Conservation (phyloP, 208 protist species). For the Leishmania amazonensis region DNA sequence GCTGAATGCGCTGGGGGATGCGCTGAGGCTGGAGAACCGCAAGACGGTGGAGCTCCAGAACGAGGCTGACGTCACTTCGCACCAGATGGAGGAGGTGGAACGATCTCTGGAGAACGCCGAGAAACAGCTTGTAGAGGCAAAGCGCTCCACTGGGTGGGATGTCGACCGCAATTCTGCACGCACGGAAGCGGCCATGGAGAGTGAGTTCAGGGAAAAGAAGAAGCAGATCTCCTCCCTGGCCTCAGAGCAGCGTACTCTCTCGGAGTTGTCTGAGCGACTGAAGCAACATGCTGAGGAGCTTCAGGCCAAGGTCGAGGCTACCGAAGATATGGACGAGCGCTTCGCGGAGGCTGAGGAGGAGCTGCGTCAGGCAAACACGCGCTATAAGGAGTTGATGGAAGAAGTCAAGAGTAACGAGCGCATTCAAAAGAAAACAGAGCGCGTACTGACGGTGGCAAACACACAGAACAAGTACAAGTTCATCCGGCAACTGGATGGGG, state of each 20-base stretch:
- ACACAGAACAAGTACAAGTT: conserved; percentile 64
- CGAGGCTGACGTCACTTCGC: conserved; percentile 43
- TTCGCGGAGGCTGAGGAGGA: conserved; percentile 58
- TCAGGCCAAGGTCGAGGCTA: conserved; percentile 39
- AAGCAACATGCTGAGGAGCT: conserved; percentile 55
- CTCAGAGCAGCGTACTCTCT: conserved; percentile 29
- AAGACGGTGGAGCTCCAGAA: conserved; percentile 62
- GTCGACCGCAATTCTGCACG: conserved; percentile 24
- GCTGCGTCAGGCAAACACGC: conserved; percentile 39
- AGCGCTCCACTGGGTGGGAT: conserved; percentile 66
- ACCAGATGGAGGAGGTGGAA: conserved; percentile 66
- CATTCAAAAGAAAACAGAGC: conserved; percentile 85
- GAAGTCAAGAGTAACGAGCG: conserved; percentile 74
- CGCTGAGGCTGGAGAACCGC: conserved; percentile 70
- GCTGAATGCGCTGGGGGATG: conserved; percentile 65
- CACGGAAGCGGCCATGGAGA: conserved; percentile 33
- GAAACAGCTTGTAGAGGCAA: conserved; percentile 47
- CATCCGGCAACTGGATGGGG: conserved; percentile 70
- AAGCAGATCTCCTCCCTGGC: conserved; percentile 35
- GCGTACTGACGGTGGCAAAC: conserved; percentile 42
- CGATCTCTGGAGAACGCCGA: conserved; percentile 51
- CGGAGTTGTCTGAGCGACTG: conserved; percentile 47
- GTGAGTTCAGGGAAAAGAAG: conserved; percentile 54
- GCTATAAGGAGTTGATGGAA: conserved; percentile 45
- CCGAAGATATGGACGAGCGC: conserved; percentile 44